Conservation (phyloP, 129 eudicot genomes). For the Chrysanthemum seticuspe region DNA sequence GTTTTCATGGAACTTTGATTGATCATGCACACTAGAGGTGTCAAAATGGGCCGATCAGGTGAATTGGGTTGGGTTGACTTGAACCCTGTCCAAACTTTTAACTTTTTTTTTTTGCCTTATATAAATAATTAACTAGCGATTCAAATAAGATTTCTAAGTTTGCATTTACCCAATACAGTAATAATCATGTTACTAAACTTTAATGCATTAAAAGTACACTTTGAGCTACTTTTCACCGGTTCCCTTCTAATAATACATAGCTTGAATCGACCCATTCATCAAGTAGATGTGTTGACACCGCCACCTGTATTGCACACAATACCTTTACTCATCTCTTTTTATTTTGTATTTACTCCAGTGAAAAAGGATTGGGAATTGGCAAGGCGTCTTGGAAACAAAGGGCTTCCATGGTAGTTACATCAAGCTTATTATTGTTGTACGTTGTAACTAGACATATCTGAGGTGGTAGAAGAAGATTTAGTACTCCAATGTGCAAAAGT, state of each 20-base stretch:
- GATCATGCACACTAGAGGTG: not conserved
- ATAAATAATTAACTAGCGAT: not conserved
- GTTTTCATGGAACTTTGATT: constrained; percentile 26
- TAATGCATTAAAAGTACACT: not conserved
- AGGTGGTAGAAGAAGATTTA: not conserved
- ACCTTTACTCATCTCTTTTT: not conserved
- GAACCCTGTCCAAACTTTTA: not conserved
- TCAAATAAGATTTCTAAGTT: not conserved
- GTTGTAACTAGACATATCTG: constrained; percentile 9
- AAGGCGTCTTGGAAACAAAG: constrained; percentile 74
- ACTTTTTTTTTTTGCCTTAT: not conserved
- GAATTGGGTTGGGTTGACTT: not conserved
- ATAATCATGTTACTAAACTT: not conserved
- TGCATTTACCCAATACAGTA: not conserved
- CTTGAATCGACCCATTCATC: not conserved
- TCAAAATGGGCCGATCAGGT: not conserved
- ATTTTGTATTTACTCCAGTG: constrained; percentile 40
- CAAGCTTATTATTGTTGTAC: constrained; percentile 25
- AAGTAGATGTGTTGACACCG: not conserved
- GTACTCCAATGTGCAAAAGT: constrained; percentile 17
- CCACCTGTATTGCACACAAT: not conserved
- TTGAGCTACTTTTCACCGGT: not conserved
- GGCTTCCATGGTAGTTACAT: constrained; percentile 59
- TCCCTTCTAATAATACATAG: not conserved
- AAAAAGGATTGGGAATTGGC: constrained; percentile 81